Conservation (phyloP, 1,284 basidiomycete genomes). For the Cerioporus squamosus region DNA sequence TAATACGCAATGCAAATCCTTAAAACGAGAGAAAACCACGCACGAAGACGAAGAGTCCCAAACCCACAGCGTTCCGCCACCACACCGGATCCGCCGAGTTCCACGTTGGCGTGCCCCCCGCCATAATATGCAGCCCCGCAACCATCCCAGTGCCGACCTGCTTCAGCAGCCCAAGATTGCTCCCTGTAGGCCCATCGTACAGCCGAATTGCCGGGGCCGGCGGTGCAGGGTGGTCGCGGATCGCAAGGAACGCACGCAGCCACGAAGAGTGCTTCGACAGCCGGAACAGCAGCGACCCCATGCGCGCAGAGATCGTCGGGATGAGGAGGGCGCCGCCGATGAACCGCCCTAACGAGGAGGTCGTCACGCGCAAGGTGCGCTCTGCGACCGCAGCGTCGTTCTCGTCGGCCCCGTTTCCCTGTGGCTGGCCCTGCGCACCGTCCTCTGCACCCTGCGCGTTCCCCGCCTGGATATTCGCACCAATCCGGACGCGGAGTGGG, state of each 20-base stretch:
- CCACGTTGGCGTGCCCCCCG: slow-evolving; percentile 63
- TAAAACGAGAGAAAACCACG: slow-evolving; percentile 27
- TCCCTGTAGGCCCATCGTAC: slow-evolving; percentile 12
- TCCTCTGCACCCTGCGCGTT: background rate
- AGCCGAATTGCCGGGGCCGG: slow-evolving; percentile 6
- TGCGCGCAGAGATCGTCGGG: slow-evolving; percentile 63
- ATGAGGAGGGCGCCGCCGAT: slow-evolving; percentile 69
- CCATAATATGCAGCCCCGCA: slow-evolving; percentile 49
- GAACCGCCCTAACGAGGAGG: slow-evolving; percentile 62
- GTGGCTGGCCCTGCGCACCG: background rate
- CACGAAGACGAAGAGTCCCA: slow-evolving; percentile 70
- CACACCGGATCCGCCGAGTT: slow-evolving; percentile 73
- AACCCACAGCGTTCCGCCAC: slow-evolving; percentile 76
- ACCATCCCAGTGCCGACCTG: slow-evolving; percentile 35
- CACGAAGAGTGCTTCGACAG: slow-evolving; percentile 53
- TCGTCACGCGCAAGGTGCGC: slow-evolving; percentile 58
- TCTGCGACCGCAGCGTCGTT: slow-evolving; percentile 50
- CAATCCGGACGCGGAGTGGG: slow-evolving; percentile 49
- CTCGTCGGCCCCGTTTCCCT: slow-evolving; percentile 26
- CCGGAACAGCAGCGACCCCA: slow-evolving; percentile 63
- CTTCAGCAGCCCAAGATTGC: slow-evolving; percentile 14
- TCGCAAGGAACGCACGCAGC: slow-evolving; percentile 59
- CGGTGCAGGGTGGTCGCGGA: slow-evolving; percentile 41
- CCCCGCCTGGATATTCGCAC: slow-evolving; percentile 21
- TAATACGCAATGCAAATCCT: background rate